Evolutionary conservation across 2,329 filamentous ascomycete species (phyloP).

Genomic region (Trichothecium sympodiale): DNA sequence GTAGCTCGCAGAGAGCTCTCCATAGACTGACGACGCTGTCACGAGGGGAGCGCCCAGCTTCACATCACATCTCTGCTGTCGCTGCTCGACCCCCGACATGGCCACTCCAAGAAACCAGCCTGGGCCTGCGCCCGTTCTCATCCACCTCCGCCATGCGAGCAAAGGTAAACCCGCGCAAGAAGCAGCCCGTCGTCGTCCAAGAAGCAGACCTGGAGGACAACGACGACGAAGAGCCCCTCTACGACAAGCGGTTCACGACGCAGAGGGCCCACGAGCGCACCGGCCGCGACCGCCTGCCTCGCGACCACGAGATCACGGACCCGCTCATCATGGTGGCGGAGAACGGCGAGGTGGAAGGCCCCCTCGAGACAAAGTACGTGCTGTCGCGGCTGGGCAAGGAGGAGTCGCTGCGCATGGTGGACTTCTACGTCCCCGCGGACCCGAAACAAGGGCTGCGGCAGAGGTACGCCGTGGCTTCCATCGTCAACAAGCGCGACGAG

Average conservation of each 20-base stretch:
- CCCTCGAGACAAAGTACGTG: slow-evolving; percentile 25
- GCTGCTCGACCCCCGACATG: too few relatives aligned
- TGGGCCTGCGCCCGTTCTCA: background rate
- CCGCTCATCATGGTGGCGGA: slow-evolving; percentile 29
- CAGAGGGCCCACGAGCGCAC: slow-evolving; percentile 18
- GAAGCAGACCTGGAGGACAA: slow-evolving; percentile 1
- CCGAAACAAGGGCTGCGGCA: slow-evolving; percentile 11
- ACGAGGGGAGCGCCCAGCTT: too few relatives aligned
- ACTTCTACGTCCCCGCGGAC: slow-evolving; percentile 22
- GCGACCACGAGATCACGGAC: slow-evolving; percentile 33
- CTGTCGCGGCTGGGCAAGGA: slow-evolving; percentile 25
- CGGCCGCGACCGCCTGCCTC: slow-evolving; percentile 25
- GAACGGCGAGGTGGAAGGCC: slow-evolving; percentile 25
- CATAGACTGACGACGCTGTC: too few relatives aligned
- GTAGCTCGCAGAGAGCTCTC: too few relatives aligned
- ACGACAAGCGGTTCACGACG: slow-evolving; percentile 23
- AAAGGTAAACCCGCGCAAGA: background rate
- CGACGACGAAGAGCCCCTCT: slow-evolving; percentile 12
- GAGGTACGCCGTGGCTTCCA: slow-evolving; percentile 53
- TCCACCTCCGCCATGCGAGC: background rate
- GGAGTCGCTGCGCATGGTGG: slow-evolving; percentile 30
- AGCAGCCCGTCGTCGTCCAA: background rate
- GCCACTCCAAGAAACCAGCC: too few relatives aligned
- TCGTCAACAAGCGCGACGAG: slow-evolving; percentile 48
- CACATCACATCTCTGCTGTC: too few relatives aligned